Conservation (phyloP, 2,329 filamentous ascomycete species). For the Ceratocystiopsis brevicomis region DNA sequence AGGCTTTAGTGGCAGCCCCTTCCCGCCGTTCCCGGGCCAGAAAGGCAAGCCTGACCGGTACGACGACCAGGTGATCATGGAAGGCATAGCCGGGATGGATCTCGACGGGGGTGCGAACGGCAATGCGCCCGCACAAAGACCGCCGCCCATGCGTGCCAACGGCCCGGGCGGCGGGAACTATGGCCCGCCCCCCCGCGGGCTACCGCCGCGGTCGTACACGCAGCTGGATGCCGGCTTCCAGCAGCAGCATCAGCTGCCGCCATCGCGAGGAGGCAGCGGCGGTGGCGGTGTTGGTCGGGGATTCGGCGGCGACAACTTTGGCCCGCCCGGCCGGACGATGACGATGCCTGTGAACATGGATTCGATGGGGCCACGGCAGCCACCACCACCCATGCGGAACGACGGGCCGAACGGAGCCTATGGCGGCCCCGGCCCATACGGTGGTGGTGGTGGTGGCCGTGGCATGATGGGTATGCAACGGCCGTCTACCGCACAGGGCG, state of each 20-base stretch:
- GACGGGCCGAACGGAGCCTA: conserved; percentile 5
- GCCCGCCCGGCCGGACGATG: conserved; percentile 36
- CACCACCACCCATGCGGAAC: conserved; percentile 16
- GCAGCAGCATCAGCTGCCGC: conserved; percentile 15
- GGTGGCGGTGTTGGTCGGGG: conserved; percentile 1
- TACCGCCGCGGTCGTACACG: conserved; percentile 8
- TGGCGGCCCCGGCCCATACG: conserved; percentile 10
- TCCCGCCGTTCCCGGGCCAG: conserved; percentile 24
- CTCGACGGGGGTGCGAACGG: background rate
- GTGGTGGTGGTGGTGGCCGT: conserved; percentile 16
- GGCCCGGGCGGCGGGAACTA: conserved; percentile 8
- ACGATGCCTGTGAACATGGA: conserved; percentile 37
- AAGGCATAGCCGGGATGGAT: conserved; percentile 24
- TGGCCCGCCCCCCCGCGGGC: conserved; percentile 7
- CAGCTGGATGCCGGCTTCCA: conserved; percentile 12
- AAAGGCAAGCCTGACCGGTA: conserved; percentile 20
- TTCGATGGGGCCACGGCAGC: conserved; percentile 18
- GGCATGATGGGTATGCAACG: conserved; percentile 20
- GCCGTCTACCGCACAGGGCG: conserved; percentile 34
- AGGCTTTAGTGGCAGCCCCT: conserved; percentile 22
- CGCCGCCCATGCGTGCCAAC: conserved; percentile 1
- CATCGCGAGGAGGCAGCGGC: conserved; percentile 4
- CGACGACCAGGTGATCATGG: conserved; percentile 22
- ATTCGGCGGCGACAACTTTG: conserved; percentile 25
- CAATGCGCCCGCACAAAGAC: conserved; percentile 8